phyloP scores from a whole-genome alignment of 768 basidiomycete species.

The Amanita subjunquillea region DNA sequence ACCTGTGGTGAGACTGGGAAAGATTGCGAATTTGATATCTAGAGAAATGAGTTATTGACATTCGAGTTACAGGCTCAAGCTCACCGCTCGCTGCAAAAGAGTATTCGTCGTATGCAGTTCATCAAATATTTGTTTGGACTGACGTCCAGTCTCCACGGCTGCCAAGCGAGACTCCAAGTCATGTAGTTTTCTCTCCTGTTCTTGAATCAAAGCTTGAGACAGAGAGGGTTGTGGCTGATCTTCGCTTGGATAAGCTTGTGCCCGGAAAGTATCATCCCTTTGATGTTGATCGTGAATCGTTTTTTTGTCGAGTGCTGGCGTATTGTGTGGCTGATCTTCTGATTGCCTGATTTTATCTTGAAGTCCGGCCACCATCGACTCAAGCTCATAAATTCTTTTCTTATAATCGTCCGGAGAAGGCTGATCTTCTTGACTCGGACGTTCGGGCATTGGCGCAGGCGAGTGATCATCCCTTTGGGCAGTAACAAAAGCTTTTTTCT shows the following conservation, averaged over 20 bases:
- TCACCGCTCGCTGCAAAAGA: not conserved
- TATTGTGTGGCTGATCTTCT: not conserved
- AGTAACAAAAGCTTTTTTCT: not conserved
- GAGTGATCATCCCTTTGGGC: not conserved
- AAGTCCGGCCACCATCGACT: not conserved
- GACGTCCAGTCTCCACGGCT: not conserved
- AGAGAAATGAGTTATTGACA: not conserved
- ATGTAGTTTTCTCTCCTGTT: too few species aligned
- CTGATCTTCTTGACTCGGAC: not conserved
- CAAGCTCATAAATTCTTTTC: not conserved
- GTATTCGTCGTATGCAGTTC: not conserved
- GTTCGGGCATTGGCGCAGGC: not conserved
- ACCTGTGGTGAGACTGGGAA: not conserved
- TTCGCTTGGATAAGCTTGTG: not conserved
- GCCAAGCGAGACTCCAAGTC: not conserved
- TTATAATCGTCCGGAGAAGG: not conserved
- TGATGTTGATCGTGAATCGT: not conserved
- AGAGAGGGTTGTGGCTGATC: not conserved
- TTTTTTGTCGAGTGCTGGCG: not conserved
- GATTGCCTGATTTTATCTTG: not conserved
- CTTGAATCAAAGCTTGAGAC: too few species aligned
- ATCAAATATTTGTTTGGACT: not conserved
- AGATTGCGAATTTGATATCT: not conserved
- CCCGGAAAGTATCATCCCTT: not conserved
- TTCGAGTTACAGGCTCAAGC: not conserved